These are phyloP conservation scores for Lipomyces kockii DNA, from an alignment of 805 yeast species.

Conservation along the genomic window DNA sequence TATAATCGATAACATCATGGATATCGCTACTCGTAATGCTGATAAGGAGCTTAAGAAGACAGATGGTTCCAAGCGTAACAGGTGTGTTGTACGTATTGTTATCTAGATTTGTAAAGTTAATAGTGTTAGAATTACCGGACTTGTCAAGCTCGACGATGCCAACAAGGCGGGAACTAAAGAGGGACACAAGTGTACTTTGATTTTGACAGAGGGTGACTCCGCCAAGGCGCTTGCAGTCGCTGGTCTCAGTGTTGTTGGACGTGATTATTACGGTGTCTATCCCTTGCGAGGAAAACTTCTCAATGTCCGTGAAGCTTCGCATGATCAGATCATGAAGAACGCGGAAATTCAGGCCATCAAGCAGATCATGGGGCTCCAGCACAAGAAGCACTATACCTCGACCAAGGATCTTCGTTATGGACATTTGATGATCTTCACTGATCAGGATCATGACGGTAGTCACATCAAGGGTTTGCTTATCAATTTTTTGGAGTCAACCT, in stretches of 20 bases:
- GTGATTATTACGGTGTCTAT: conserved; percentile 93
- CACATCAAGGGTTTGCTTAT: conserved; percentile 96
- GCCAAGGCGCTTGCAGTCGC: conserved; percentile 91
- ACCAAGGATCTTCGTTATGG: conserved; percentile 85
- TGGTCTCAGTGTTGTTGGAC: conserved; percentile 91
- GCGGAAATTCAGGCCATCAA: conserved; percentile 94
- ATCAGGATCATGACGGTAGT: conserved; percentile 99
- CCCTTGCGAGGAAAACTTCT: conserved; percentile 94
- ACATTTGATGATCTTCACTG: conserved; percentile 98
- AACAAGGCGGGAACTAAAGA: conserved; percentile 94
- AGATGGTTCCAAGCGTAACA: conserved; percentile 77
- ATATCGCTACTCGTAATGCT: conserved; percentile 85
- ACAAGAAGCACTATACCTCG: conserved; percentile 79
- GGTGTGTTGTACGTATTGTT: background rate
- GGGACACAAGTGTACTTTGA: conserved; percentile 88
- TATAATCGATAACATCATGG: conserved; percentile 66
- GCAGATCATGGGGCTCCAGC: conserved; percentile 94
- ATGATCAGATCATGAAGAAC: conserved; percentile 92
- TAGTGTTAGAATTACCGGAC: conserved; percentile 73
- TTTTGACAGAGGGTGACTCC: conserved; percentile 96
- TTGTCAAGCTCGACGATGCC: conserved; percentile 91
- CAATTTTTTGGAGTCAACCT: conserved; percentile 88
- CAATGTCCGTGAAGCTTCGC: conserved; percentile 94
- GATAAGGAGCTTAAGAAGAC: conserved; percentile 83
- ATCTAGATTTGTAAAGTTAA: background rate